Evolutionary conservation across 2,329 filamentous ascomycete species (phyloP), one percentile per base, ranked within the genome.

Genomic region (Balansia obtecta): DNA sequence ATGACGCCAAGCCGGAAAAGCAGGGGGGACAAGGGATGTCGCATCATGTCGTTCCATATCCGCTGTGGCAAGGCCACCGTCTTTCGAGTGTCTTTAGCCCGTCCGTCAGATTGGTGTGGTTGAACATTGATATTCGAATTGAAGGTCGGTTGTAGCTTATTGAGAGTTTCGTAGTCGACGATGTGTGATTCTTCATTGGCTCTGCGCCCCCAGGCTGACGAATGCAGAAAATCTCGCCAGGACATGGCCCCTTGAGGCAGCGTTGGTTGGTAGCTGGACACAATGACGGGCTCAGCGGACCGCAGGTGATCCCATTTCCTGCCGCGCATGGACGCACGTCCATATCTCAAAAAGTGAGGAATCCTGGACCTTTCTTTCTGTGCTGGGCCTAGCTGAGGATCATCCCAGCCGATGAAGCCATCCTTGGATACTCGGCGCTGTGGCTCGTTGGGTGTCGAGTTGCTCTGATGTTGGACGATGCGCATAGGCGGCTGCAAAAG

Each of bases 1-100:
- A 95, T 82, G 46, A 95, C 88, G 13, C 80, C 83, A 18, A 95
- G 70, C 48, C 93, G 86, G 63, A 95, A 88, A 13, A 86, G 71
- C 50, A 96, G 72, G 2, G 93, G 93, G 1, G 95, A 85, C 56
- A 96, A 83, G 12, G 89, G 85, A 61, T 90, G 88, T 52, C 83
- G 82, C 60, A 95, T 73, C 30, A 94, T 72, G 38, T 80, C 77
- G 49, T 77, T 75, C 73, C 85, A 85, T 47, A 85, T 66, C 50
- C 81, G 76, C 61, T 80, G 78, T 54, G 68, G 71, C 10, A 72
- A 57, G 8, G 60, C 59, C 20, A 62, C 55, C 2, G 63, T 59
- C 38, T 62, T 61, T 46, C 55, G 61, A 38, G 64, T 52, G 55
- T 56, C 42, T 51, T 60, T 45, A 55, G 55, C 47, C 61, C 63